These are phyloP conservation scores for Dendryphion nanum DNA, from an alignment of 2,329 filamentous ascomycete species.

Conservation along the genomic window DNA sequence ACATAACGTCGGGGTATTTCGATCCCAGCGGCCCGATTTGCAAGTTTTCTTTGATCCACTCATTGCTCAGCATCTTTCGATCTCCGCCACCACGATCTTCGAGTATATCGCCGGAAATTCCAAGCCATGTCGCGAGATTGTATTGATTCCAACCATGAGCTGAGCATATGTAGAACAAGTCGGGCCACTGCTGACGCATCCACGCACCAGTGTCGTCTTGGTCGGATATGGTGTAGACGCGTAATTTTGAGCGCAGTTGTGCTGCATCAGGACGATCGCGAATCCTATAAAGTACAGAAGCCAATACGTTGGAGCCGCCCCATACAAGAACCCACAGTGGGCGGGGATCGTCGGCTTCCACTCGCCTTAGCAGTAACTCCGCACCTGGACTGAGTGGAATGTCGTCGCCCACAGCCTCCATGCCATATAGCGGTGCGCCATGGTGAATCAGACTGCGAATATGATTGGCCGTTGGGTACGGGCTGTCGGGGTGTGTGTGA, in stretches of 20 bases:
- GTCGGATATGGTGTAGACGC: conserved; percentile 55
- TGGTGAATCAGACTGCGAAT: conserved; percentile 11
- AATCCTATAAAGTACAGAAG: conserved; percentile 47
- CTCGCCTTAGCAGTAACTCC: not conserved
- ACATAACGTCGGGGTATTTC: conserved; percentile 46
- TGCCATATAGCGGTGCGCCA: conserved; percentile 41
- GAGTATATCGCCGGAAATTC: conserved; percentile 46
- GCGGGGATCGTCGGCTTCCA: not conserved
- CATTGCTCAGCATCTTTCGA: conserved; percentile 40
- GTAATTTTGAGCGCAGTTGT: conserved; percentile 42
- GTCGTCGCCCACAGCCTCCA: conserved; percentile 27
- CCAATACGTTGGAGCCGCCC: conserved; percentile 54
- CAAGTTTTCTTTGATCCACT: conserved; percentile 49
- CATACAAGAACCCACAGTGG: conserved; percentile 52
- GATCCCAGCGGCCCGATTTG: conserved; percentile 46
- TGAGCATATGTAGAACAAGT: conserved; percentile 51
- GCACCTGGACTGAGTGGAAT: not conserved
- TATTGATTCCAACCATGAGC: conserved; percentile 53
- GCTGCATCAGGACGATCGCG: conserved; percentile 30
- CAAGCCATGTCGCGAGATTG: conserved; percentile 48
- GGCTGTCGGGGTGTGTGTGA: conserved; percentile 31
- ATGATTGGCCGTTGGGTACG: conserved; percentile 20
- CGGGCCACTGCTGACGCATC: conserved; percentile 48
- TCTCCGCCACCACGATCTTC: conserved; percentile 45
- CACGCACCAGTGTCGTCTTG: conserved; percentile 53